phyloP scores from a whole-genome alignment of 2,329 filamentous ascomycete species.

The Trichophyton simii region DNA sequence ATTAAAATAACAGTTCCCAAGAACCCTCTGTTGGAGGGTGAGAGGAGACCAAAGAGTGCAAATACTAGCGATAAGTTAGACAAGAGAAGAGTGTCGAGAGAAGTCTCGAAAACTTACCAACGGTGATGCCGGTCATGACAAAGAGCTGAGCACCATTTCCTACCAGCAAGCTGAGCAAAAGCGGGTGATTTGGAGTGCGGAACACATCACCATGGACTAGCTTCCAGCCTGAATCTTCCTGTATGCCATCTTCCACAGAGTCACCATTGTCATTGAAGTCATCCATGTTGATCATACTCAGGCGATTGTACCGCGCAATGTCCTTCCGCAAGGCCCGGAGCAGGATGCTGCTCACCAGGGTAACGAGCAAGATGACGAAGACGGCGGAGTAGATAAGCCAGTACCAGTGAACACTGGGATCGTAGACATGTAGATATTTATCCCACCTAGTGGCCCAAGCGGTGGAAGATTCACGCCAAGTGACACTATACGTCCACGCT shows the following conservation, averaged over 20 bases:
- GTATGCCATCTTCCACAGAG: slow-evolving; percentile 73
- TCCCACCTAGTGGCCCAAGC: slow-evolving; percentile 97
- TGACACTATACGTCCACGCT: slow-evolving; percentile 82
- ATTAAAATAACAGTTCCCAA: slow-evolving; percentile 87
- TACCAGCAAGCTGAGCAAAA: slow-evolving; percentile 74
- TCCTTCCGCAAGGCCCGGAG: slow-evolving; percentile 83
- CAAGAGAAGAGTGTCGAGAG: background rate
- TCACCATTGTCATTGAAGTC: slow-evolving; percentile 69
- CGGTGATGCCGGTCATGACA: slow-evolving; percentile 92
- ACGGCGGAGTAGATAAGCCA: slow-evolving; percentile 92
- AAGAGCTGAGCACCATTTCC: slow-evolving; percentile 94
- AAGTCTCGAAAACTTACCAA: slow-evolving; percentile 37
- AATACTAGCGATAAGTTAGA: slow-evolving; percentile 43
- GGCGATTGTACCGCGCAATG: slow-evolving; percentile 88
- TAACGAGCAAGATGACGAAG: slow-evolving; percentile 80
- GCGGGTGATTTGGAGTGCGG: slow-evolving; percentile 67
- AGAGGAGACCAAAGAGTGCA: slow-evolving; percentile 85
- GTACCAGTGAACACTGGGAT: slow-evolving; percentile 98
- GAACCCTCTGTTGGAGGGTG: slow-evolving; percentile 87
- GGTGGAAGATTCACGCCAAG: slow-evolving; percentile 71
- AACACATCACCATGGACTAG: slow-evolving; percentile 96
- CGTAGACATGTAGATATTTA: slow-evolving; percentile 94
- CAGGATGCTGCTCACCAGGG: slow-evolving; percentile 87
- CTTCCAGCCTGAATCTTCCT: slow-evolving; percentile 98
- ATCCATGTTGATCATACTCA: slow-evolving; percentile 82